Evolutionary conservation across 73 alveolate species (phyloP), one percentile per base, ranked within the genome.

Genomic region (Paramecium octaurelia): DNA sequence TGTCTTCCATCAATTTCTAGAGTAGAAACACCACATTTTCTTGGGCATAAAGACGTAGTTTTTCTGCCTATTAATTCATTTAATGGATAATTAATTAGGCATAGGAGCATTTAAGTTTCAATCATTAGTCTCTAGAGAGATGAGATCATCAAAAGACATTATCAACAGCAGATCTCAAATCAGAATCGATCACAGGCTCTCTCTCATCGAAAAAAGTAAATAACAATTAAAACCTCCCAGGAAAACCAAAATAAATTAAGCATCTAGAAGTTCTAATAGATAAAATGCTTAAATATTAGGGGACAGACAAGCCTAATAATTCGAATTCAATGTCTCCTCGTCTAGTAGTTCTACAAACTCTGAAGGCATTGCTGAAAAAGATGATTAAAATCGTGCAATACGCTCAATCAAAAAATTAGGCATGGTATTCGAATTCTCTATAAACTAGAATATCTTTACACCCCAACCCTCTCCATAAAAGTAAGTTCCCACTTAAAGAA

Each of bases 61-160:
- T 31, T 44, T 80, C 91, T 31, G 91, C 76, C 60, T 75, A 75
- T 75, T 38, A 38, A 75, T 75, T 35, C 84, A 64, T 64, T 64
- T 64, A 64, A 64, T 64, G 84, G 84, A 64, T 34, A 75, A 42
- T 75, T 35, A 75, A 35, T 42, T 75, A 75, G 68, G 69, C 40
- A 35, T 34, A 1, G 88, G 88, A 16, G 88, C 68, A 75, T 38
- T 75, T 75, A 75, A 75, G 60, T 75, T 75, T 38, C 88, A 75
- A 38, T 35, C 57, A 35, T 34, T 38, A 29, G 88, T 75, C 5
- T 11, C 14, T 23, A 75, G 27, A 21, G 34, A 75, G 46, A 34
- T 75, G 31, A 29, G 88, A 27, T 2, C 84, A 11, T 64, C 84
- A 8, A 27, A 34, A 64, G 84, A 64, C 27, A 11, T 27, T 14